Evolutionary conservation across 257 asterid species (phyloP), one percentile per base, ranked within the genome.

Genomic region (Fraxinus anomala): DNA sequence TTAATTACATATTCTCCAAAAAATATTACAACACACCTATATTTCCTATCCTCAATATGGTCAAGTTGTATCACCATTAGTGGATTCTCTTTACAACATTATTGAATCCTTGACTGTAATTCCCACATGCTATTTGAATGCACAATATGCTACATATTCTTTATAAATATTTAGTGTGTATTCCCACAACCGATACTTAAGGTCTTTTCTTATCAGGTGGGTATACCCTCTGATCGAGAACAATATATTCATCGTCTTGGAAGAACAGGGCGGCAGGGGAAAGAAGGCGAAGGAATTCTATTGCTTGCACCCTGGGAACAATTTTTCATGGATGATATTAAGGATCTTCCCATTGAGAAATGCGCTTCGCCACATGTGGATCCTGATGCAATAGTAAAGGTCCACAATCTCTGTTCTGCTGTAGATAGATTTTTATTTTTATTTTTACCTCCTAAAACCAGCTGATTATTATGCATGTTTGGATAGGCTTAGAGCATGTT

Each of bases 241-340:
- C 98, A 92, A 77, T 96, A 96, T 78, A 93, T 93, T 49, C 96
- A 89, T 80, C 91, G 97, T 75, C 91, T 96, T 70, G 98, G 98
- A 87, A 89, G 97, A 86, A 93, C 99, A 47, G 99, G 98, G 30
- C 83, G 97, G 44, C 91, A 92, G 81, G 99, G 97, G 77, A 93
- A 96, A 85, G 94, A 75, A 69, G 97, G 98, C 36, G 90, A 89
- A 86, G 96, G 97, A 73, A 73, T 91, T 68, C 76, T 96, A 59
- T 42, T 96, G 85, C 92, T 95, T 83, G 94, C 99, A 61, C 96
- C 97, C 33, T 96, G 97, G 97, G 99, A 96, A 77, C 90, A 93
- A 72, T 89, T 83, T 80, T 96, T 96, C 86, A 68, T 96, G 77
- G 97, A 92, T 76, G 96, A 88, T 47, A 68, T 96, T 61, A 91